These are phyloP conservation scores for Urtica urens DNA, from an alignment of 306 rosid species.

Conservation along the genomic window DNA sequence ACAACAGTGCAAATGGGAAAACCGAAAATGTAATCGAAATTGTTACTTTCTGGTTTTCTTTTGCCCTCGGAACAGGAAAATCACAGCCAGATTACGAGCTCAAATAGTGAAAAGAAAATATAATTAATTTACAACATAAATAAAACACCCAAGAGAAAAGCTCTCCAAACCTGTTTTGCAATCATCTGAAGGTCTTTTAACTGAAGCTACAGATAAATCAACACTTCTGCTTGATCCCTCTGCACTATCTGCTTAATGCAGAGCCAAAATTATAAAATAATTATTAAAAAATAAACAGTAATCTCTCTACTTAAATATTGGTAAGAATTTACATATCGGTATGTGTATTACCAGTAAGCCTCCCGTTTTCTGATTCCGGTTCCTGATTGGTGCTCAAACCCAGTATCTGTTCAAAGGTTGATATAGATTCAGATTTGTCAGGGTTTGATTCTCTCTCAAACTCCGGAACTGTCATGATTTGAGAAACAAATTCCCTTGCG, in stretches of 20 bases:
- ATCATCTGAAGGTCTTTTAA: constrained; percentile 55
- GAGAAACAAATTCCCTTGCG: constrained; percentile 73
- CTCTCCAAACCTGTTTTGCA: constrained; percentile 43
- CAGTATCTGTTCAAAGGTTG: constrained; percentile 28
- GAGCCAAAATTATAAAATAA: constrained; percentile 18
- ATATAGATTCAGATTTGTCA: constrained; percentile 14
- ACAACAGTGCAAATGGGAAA: background rate
- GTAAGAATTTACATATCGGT: too few species aligned
- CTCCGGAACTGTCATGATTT: constrained; percentile 48
- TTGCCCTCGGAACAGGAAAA: background rate
- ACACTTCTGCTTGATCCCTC: constrained; percentile 24
- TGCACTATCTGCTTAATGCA: constrained; percentile 23
- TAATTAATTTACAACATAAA: constrained; percentile 7
- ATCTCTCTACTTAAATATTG: background rate
- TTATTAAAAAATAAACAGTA: background rate
- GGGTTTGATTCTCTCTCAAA: constrained; percentile 27
- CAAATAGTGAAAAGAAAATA: constrained; percentile 1
- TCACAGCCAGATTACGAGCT: constrained; percentile 5
- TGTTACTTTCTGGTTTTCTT: constrained; percentile 10
- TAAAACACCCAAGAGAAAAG: background rate
- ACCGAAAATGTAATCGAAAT: background rate
- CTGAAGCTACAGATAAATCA: constrained; percentile 39
- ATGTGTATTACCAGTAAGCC: constrained; percentile 33
- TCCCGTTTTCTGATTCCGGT: constrained; percentile 30
- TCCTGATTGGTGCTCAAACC: constrained; percentile 21